These are phyloP conservation scores for Trichoderma harzianum DNA, from an alignment of 2,329 filamentous ascomycete species.

Conservation along the genomic window DNA sequence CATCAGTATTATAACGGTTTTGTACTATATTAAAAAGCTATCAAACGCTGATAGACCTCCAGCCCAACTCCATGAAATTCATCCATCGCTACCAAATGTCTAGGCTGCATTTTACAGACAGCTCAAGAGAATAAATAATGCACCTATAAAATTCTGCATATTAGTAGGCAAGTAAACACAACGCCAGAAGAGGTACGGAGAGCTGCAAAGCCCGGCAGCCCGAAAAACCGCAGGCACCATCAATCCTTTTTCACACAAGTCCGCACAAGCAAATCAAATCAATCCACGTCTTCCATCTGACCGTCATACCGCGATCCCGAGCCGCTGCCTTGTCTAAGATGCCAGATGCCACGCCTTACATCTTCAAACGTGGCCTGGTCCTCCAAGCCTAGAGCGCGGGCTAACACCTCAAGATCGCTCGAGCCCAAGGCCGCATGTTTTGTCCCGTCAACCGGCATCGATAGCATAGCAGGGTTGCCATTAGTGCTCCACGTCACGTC, in stretches of 20 bases:
- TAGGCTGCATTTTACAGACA: not conserved
- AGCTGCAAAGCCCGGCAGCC: not conserved
- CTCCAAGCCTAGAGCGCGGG: constrained; percentile 33
- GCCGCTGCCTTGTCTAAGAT: constrained; percentile 26
- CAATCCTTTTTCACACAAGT: not conserved
- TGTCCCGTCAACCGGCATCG: not conserved
- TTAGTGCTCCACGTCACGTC: constrained; percentile 21
- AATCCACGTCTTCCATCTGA: not conserved
- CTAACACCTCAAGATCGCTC: constrained; percentile 36
- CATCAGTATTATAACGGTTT: not conserved
- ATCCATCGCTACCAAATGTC: not conserved
- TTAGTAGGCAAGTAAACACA: not conserved
- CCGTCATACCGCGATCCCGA: not conserved
- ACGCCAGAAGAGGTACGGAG: not conserved
- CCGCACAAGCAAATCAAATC: not conserved
- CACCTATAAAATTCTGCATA: not conserved
- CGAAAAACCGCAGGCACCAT: not conserved
- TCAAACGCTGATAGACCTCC: not conserved
- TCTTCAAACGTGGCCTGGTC: constrained; percentile 36
- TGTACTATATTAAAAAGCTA: too few relatives aligned
- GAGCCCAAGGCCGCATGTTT: constrained; percentile 20
- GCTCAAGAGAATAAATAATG: not conserved
- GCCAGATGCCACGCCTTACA: constrained; percentile 33
- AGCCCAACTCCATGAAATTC: not conserved
- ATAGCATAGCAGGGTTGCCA: constrained; percentile 19